These are phyloP conservation scores for Chenopodium formosanum DNA, from an alignment of 148 eudicot genomes.

Conservation along the genomic window DNA sequence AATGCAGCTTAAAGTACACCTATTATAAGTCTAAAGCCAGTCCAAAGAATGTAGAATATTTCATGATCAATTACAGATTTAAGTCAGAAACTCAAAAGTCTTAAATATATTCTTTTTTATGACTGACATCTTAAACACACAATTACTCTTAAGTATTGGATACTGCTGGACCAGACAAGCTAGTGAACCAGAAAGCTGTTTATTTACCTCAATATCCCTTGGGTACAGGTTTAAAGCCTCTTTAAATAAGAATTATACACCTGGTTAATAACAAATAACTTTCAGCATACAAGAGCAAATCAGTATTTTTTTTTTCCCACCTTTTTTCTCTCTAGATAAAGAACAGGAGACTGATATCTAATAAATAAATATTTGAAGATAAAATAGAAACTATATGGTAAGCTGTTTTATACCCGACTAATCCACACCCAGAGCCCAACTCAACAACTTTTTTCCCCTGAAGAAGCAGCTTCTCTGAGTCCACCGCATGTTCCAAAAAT, in stretches of 20 bases:
- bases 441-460: constrained; percentile 87
- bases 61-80: not conserved
- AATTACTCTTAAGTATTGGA: not conserved
- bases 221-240: not conserved
- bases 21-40: constrained; percentile 11
- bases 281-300: not conserved
- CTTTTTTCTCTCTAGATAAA: not conserved
- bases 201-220: not conserved
- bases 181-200: not conserved
- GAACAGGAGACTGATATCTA: not conserved
- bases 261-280: not conserved
- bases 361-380: not conserved
- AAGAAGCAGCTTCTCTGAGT: constrained; percentile 48
- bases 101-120: not conserved
- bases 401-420: constrained; percentile 65
- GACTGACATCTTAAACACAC: not conserved
- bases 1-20: constrained; percentile 60
- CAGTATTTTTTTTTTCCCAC: not conserved
- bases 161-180: not conserved
- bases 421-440: constrained; percentile 93
- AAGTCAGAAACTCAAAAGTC: not conserved
- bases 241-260: not conserved
- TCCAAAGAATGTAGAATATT: not conserved
- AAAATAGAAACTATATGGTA: constrained; percentile 8
- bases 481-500: constrained; percentile 90